Evolutionary conservation across 345 rosid genomes (phyloP).

Genomic region (Brassica cretica): DNA sequence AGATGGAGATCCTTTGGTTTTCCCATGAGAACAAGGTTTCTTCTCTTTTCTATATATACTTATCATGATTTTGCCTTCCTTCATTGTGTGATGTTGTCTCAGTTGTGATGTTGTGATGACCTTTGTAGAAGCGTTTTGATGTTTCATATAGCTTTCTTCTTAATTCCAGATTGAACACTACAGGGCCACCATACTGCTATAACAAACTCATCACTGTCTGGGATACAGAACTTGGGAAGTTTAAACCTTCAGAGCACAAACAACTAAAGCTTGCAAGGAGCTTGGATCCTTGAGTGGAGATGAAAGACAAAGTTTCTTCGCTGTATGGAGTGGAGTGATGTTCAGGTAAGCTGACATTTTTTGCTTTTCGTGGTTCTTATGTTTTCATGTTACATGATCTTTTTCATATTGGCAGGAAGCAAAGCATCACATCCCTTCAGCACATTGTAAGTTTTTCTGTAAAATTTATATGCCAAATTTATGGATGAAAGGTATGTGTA

Average conservation of each 20-base stretch:
- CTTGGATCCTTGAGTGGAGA: conserved; percentile 89
- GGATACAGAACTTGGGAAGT: conserved; percentile 91
- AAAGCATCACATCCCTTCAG: conserved; percentile 39
- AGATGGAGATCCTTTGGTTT: conserved; percentile 93
- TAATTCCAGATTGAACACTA: conserved; percentile 70
- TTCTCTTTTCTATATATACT: too few species aligned
- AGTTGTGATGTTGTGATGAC: conserved; percentile 20
- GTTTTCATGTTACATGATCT: conserved; percentile 24
- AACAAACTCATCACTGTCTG: conserved; percentile 54
- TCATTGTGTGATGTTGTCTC: background rate
- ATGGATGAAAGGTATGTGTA: too few species aligned
- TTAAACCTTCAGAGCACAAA: conserved; percentile 71
- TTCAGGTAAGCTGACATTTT: conserved; percentile 61
- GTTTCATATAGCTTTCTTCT: conserved; percentile 25
- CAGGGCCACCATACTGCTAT: conserved; percentile 79
- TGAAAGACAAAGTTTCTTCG: conserved; percentile 94
- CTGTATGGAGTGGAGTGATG: conserved; percentile 97
- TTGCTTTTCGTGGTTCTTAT: conserved; percentile 7
- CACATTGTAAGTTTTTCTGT: too few species aligned
- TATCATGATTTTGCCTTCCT: background rate
- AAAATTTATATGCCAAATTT: too few species aligned
- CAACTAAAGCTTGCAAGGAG: conserved; percentile 63
- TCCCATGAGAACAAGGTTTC: conserved; percentile 82
- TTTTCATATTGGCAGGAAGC: conserved; percentile 71
- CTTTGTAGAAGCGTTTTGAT: background rate